Percentiles rank a stretch among this genome's conserved stretches.
phyloP scores from a whole-genome alignment of 306 rosid species.

The Pyrus bretschneideri region DNA sequence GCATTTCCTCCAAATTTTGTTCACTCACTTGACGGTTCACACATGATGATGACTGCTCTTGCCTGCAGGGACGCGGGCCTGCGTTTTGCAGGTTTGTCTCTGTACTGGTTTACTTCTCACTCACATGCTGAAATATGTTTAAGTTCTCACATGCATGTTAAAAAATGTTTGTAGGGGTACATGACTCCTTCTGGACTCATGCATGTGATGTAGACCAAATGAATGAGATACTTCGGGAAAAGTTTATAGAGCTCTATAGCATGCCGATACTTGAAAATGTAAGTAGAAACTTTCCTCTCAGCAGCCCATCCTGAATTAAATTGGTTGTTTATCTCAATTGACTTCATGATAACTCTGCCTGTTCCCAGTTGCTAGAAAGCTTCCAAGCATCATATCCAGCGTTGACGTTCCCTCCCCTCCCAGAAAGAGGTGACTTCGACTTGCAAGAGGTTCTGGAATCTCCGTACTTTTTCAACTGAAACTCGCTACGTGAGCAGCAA shows the following conservation, averaged over 20 bases:
- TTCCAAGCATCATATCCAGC: slow-evolving; percentile 63
- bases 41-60: slow-evolving; percentile 92
- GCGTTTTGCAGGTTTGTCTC: slow-evolving; percentile 75
- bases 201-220: slow-evolving; percentile 71
- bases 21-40: slow-evolving; percentile 79
- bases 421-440: slow-evolving; percentile 68
- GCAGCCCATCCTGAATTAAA: not conserved
- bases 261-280: slow-evolving; percentile 61
- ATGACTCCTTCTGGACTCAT: slow-evolving; percentile 89
- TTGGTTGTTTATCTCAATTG: not conserved
- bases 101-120: not conserved
- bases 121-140: not conserved
- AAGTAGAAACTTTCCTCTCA: slow-evolving; percentile 12
- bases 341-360: slow-evolving; percentile 14
- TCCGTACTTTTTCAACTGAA: slow-evolving; percentile 76
- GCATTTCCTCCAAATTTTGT: slow-evolving; percentile 90
- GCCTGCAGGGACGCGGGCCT: slow-evolving; percentile 77
- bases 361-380: slow-evolving; percentile 56
- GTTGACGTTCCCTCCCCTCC: slow-evolving; percentile 60
- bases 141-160: not conserved
- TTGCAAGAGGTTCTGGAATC: slow-evolving; percentile 62
- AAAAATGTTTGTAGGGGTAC: slow-evolving; percentile 60
- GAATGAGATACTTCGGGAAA: slow-evolving; percentile 63
- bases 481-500: not conserved
- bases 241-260: slow-evolving; percentile 75